Evolutionary conservation across 495 filamentous ascomycete species (phyloP).

Genomic region (Penicillium alfredii): DNA sequence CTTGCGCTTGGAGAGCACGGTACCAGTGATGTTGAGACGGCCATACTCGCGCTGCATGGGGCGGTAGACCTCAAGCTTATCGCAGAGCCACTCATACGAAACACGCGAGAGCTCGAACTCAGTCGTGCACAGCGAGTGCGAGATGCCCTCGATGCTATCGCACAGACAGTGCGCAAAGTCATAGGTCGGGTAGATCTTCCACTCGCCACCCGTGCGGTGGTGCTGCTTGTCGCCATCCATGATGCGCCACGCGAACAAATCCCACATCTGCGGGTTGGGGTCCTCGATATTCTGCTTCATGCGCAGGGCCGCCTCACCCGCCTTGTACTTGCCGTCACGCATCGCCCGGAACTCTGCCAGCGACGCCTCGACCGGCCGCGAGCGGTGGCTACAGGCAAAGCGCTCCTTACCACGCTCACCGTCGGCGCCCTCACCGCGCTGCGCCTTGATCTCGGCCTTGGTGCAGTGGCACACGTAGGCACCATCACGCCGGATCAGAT

Average conservation of each 20-base stretch:
- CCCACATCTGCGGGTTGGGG: constrained; percentile 65
- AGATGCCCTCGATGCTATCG: constrained; percentile 82
- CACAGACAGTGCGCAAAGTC: constrained; percentile 89
- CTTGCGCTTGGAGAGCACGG: constrained; percentile 77
- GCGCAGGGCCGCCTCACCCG: constrained; percentile 78
- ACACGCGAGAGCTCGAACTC: constrained; percentile 72
- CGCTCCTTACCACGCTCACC: constrained; percentile 64
- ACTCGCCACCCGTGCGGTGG: constrained; percentile 65
- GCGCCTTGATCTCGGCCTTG: constrained; percentile 71
- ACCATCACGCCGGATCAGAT: constrained; percentile 64
- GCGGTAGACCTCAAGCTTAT: constrained; percentile 67
- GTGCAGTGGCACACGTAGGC: constrained; percentile 76
- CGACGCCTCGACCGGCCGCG: constrained; percentile 68
- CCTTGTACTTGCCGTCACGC: constrained; percentile 85
- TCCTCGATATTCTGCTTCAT: constrained; percentile 70
- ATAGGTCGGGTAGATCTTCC: constrained; percentile 86
- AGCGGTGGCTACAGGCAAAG: constrained; percentile 72
- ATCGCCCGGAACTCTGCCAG: constrained; percentile 80
- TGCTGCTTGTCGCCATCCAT: constrained; percentile 52
- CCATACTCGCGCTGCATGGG: constrained; percentile 83
- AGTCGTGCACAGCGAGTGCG: constrained; percentile 83
- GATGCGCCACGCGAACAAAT: constrained; percentile 74
- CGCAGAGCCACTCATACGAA: constrained; percentile 85
- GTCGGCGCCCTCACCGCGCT: constrained; percentile 68
- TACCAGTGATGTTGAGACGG: constrained; percentile 73